Conservation (phyloP, 768 basidiomycete species). For the Hypsizygus marmoreus region DNA sequence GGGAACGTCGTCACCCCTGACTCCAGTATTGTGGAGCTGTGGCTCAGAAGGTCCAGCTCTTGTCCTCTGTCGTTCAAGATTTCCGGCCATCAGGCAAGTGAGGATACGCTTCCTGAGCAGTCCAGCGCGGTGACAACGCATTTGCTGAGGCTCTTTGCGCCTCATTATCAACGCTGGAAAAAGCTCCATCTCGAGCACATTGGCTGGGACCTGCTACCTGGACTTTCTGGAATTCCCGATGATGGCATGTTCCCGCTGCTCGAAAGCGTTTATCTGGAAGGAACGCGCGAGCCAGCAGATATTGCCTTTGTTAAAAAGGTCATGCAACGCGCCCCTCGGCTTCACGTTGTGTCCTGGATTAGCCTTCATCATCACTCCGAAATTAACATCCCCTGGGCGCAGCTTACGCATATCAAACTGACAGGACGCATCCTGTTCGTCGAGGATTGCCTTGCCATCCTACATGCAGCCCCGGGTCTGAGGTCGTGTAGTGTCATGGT, state of each 20-base stretch:
- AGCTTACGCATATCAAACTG: conserved; percentile 25
- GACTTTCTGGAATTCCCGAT: conserved; percentile 15
- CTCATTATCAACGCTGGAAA: conserved; percentile 27
- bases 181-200: conserved; percentile 23
- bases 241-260: conserved; percentile 20
- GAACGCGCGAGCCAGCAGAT: conserved; percentile 18
- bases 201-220: conserved; percentile 21
- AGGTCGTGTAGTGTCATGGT: conserved; percentile 15
- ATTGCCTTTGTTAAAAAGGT: conserved; percentile 18
- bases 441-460: conserved; percentile 20
- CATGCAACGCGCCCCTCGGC: conserved; percentile 25
- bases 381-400: conserved; percentile 27
- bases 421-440: conserved; percentile 20
- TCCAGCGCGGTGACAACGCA: conserved; percentile 14
- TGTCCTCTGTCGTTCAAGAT: conserved; percentile 27
- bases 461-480: conserved; percentile 19
- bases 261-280: conserved; percentile 25
- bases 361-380: conserved; percentile 17
- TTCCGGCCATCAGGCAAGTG: conserved; percentile 1
- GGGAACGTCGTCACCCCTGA: conserved; percentile 10
- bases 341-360: conserved; percentile 24
- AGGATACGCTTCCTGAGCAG: conserved; percentile 6
- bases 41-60: conserved; percentile 27
- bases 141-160: conserved; percentile 24
- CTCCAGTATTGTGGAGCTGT: conserved; percentile 19